Percentiles rank a stretch among this genome's conserved stretches.
Conservation (phyloP, 129 eudicot genomes). For the Escallonia herrerae region DNA sequence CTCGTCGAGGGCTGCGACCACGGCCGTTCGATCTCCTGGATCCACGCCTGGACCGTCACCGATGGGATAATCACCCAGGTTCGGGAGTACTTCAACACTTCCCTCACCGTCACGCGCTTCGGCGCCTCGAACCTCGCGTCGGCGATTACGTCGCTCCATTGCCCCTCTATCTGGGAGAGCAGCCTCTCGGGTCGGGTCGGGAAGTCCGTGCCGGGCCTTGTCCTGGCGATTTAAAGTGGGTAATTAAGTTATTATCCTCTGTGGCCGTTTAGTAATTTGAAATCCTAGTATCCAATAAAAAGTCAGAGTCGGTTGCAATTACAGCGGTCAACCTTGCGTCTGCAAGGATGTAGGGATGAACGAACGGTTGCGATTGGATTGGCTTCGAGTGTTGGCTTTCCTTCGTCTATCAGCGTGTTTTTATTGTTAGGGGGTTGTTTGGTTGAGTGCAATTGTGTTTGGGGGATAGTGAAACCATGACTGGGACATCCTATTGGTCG, state of each 20-base stretch:
- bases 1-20: constrained; percentile 85
- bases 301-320: not conserved
- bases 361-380: not conserved
- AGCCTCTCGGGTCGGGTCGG: constrained; percentile 65
- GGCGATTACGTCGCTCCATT: constrained; percentile 47
- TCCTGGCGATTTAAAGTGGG: constrained; percentile 53
- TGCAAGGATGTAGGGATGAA: not conserved
- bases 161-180: constrained; percentile 85
- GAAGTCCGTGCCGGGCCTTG: constrained; percentile 87
- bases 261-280: not conserved
- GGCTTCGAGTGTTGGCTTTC: not conserved
- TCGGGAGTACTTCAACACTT: constrained; percentile 86
- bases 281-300: not conserved
- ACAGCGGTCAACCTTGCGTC: not conserved
- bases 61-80: constrained; percentile 90
- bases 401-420: not conserved
- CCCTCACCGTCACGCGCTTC: constrained; percentile 63
- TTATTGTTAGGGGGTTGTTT: not conserved
- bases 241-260: not conserved
- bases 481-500: not conserved
- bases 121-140: constrained; percentile 17
- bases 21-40: constrained; percentile 62
- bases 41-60: constrained; percentile 95
- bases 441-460: not conserved
- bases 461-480: not conserved